Evolutionary conservation across 2,329 filamentous ascomycete genomes (phyloP), one percentile per base, ranked within the genome.

Genomic region (Microsporum canis): DNA sequence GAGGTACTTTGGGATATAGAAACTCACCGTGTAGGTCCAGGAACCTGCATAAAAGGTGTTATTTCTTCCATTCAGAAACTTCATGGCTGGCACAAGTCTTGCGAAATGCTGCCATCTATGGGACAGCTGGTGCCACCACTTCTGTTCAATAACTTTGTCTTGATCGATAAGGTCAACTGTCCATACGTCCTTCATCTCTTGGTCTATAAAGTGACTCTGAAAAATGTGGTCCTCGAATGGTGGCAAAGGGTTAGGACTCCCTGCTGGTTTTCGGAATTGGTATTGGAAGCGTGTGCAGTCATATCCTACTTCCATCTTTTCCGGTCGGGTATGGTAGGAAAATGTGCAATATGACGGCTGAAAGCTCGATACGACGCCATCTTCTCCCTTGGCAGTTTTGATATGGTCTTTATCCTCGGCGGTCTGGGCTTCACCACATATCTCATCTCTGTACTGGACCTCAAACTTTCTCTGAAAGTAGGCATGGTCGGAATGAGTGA

Each of bases 241-340:
- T 0, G 62, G 65, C 1, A 72, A 65, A 1, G 65, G 57, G 12
- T 68, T 65, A 0, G 67, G 68, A 12, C 17, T 58, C 3, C 36
- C 56, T 12, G 23, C 23, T 29, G 57, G 68, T 23, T 71, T 70
- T 1, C 83, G 83, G 64, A 90, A 87, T 68, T 89, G 87, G 51
- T 84, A 80, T 70, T 90, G 87, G 72, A 89, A 89, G 70, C 88
- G 88, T 41, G 84, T 86, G 73, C 85, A 88, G 71, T 90, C 86
- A 72, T 89, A 90, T 61, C 82, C 86, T 79, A 77, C 83, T 69
- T 83, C 81, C 39, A 78, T 79, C 70, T 84, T 84, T 2, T 76
- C 78, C 5, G 74, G 74, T 64, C 82, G 80, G 23, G 76, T 66
- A 0, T 73, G 72, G 67, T 84, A 84, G 65, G 78, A 79, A 61